Evolutionary conservation across 2,329 filamentous ascomycete species (phyloP).

Genomic region (Cercospora brassicicola): DNA sequence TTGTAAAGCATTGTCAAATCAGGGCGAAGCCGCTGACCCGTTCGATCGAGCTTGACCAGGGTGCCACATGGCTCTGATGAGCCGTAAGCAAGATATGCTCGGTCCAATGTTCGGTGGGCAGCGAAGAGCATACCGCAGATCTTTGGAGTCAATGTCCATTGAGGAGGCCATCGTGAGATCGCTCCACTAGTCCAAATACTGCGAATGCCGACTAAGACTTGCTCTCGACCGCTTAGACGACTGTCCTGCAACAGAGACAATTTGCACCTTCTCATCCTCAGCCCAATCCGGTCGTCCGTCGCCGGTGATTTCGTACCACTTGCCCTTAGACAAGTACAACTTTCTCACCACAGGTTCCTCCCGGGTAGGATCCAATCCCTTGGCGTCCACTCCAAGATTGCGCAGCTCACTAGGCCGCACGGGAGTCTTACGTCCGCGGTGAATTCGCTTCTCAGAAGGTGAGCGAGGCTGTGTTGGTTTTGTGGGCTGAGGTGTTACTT

Average conservation of each 20-base stretch:
- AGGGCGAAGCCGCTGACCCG: neutral
- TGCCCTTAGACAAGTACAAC: conserved; percentile 17
- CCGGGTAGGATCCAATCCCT: conserved; percentile 19
- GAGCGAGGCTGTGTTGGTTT: neutral
- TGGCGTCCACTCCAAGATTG: conserved; percentile 8
- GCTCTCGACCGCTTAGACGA: conserved; percentile 5
- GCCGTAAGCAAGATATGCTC: neutral
- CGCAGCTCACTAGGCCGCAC: conserved; percentile 6
- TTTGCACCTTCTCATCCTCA: conserved; percentile 18
- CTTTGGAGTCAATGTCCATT: neutral
- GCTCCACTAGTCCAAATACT: neutral
- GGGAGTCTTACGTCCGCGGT: neutral
- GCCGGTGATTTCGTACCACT: conserved; percentile 24
- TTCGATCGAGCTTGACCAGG: neutral
- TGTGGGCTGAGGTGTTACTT: neutral
- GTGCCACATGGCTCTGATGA: neutral
- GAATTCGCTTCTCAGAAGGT: neutral
- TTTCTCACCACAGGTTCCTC: conserved; percentile 17
- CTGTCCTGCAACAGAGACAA: neutral
- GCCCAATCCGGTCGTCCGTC: conserved; percentile 22
- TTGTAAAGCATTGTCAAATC: neutral
- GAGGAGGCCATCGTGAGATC: neutral
- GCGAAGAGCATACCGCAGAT: neutral
- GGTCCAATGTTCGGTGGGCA: neutral
- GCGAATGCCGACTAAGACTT: neutral